Conservation (phyloP, 2,329 filamentous ascomycete species). For the Teratosphaeria epicoccoides region DNA sequence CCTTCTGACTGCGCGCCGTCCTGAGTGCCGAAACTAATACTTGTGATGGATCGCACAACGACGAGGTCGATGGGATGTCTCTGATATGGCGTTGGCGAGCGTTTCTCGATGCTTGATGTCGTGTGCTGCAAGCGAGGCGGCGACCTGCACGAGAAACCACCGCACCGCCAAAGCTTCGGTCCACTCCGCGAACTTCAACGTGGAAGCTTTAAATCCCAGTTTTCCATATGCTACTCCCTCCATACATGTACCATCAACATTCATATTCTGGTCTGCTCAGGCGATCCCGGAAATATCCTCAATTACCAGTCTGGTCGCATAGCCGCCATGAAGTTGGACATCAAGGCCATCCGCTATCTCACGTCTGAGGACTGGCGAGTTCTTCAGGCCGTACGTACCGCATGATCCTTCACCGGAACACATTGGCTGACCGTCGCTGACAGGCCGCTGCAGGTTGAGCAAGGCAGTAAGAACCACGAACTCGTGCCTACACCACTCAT, state of each 20-base stretch:
- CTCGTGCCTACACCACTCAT: conserved; percentile 87
- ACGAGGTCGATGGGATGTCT: not conserved
- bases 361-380: conserved; percentile 90
- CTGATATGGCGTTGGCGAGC: not conserved
- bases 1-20: not conserved
- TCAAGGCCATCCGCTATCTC: conserved; percentile 85
- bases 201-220: not conserved
- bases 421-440: conserved; percentile 8
- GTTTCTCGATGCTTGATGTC: not conserved
- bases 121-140: not conserved
- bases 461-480: conserved; percentile 93
- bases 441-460: conserved; percentile 60
- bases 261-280: not conserved
- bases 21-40: not conserved
- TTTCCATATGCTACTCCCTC: not conserved
- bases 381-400: conserved; percentile 65
- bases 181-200: not conserved
- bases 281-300: not conserved
- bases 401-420: conserved; percentile 2
- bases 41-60: not conserved
- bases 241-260: not conserved
- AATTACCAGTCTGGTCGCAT: not conserved
- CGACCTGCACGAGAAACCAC: not conserved
- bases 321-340: conserved; percentile 80
- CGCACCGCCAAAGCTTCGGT: not conserved